phyloP scores from a whole-genome alignment of 306 rosid genomes.

The Corylus avellana region DNA sequence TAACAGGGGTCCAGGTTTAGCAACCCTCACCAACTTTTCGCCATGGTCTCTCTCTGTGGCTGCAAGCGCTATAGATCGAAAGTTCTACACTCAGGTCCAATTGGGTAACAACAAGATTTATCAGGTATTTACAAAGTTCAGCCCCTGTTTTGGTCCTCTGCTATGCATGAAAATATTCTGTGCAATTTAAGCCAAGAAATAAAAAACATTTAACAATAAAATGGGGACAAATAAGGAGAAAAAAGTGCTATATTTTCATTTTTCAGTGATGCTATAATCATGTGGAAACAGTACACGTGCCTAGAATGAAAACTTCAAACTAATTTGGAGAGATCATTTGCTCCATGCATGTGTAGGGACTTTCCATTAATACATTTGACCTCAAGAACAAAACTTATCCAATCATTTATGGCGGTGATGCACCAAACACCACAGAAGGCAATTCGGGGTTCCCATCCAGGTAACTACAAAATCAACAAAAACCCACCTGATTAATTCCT shows the following conservation, averaged over 20 bases:
- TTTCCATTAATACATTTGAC: conserved; percentile 44
- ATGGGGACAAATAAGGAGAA: too few species aligned
- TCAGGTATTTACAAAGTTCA: conserved; percentile 24
- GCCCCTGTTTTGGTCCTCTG: too few species aligned
- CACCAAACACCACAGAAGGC: conserved; percentile 33
- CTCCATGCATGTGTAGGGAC: conserved; percentile 37
- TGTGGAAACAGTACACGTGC: too few species aligned
- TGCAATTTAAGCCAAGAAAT: too few species aligned
- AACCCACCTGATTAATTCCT: too few species aligned
- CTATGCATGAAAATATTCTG: too few species aligned
- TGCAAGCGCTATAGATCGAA: conserved; percentile 45
- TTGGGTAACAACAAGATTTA: conserved; percentile 35
- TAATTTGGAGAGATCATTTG: too few species aligned
- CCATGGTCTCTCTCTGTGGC: conserved; percentile 70
- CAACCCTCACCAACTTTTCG: conserved; percentile 14
- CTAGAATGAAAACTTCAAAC: too few species aligned
- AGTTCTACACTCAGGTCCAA: conserved; percentile 35
- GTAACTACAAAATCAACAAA: conserved; percentile 20
- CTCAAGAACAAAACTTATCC: conserved; percentile 34
- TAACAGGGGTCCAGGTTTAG: conserved; percentile 32
- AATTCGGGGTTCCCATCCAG: conserved; percentile 11
- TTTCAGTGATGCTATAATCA: too few species aligned
- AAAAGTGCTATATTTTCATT: too few species aligned
- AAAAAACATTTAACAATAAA: too few species aligned
- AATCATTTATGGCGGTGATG: conserved; percentile 43